These are phyloP conservation scores for Penicillium sp. DNA, from an alignment of 2,329 filamentous ascomycete genomes.

Conservation along the genomic window DNA sequence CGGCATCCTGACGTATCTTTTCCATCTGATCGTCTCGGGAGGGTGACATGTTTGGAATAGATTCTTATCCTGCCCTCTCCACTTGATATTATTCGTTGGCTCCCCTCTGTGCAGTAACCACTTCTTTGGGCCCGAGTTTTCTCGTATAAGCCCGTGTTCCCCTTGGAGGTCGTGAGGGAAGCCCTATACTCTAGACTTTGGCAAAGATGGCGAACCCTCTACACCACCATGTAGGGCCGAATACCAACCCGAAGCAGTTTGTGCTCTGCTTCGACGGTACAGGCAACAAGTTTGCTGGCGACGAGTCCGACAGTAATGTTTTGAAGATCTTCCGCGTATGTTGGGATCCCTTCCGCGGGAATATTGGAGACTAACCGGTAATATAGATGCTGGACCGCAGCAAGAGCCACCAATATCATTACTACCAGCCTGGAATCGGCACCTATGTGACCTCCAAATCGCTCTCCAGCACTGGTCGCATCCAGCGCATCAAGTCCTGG, in stretches of 20 bases:
- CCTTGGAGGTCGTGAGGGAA: background rate
- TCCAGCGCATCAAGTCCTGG: slow-evolving; percentile 51
- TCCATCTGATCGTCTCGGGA: slow-evolving; percentile 13
- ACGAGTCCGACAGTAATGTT: slow-evolving; percentile 45
- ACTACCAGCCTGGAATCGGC: slow-evolving; percentile 44
- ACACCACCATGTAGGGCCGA: slow-evolving; percentile 16
- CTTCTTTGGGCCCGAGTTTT: background rate
- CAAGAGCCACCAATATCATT: slow-evolving; percentile 39
- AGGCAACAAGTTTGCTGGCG: slow-evolving; percentile 42
- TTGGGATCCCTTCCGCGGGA: background rate
- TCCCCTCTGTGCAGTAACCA: background rate
- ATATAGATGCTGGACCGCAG: slow-evolving; percentile 39
- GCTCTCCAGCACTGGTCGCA: slow-evolving; percentile 30
- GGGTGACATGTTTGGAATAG: slow-evolving; percentile 5
- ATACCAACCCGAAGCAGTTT: slow-evolving; percentile 32
- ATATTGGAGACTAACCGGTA: background rate
- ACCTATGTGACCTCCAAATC: slow-evolving; percentile 41
- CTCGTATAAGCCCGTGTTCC: slow-evolving; percentile 11
- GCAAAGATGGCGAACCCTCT: slow-evolving; percentile 17
- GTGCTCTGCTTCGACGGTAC: slow-evolving; percentile 45
- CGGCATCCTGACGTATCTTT: slow-evolving; percentile 18
- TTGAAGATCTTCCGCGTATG: slow-evolving; percentile 44
- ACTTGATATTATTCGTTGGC: background rate
- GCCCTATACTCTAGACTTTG: background rate
- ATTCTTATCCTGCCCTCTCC: slow-evolving; percentile 11